phyloP scores from a whole-genome alignment of 148 eudicot species.

The Rhododendron ferrugineum region DNA sequence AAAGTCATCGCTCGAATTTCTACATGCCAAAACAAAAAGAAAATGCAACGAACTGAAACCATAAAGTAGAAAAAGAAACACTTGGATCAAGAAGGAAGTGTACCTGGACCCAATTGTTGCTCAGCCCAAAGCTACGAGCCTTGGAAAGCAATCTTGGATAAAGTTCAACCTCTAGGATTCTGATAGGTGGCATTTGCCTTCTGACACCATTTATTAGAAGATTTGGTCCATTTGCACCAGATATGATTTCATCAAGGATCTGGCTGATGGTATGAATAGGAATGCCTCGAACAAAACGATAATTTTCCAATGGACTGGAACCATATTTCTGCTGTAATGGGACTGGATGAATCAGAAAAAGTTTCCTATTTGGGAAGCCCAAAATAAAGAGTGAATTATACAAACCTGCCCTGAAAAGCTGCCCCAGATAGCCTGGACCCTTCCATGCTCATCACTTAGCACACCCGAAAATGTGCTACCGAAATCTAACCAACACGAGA shows the following conservation, averaged over 20 bases:
- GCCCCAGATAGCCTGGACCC: slow-evolving; percentile 95
- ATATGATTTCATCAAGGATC: slow-evolving; percentile 69
- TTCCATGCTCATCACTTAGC: slow-evolving; percentile 74
- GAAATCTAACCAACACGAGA: slow-evolving; percentile 47
- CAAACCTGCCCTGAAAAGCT: slow-evolving; percentile 92
- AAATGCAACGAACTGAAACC: not conserved
- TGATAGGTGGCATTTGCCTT: slow-evolving; percentile 81
- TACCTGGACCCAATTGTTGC: slow-evolving; percentile 85
- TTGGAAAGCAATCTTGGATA: slow-evolving; percentile 86
- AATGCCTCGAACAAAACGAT: slow-evolving; percentile 89
- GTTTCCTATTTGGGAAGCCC: not conserved
- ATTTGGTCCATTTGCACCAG: slow-evolving; percentile 65
- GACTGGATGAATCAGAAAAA: slow-evolving; percentile 17
- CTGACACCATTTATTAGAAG: slow-evolving; percentile 79
- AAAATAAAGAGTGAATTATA: slow-evolving; percentile 1
- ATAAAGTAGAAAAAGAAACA: slow-evolving; percentile 14
- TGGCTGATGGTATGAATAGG: slow-evolving; percentile 77
- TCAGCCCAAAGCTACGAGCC: slow-evolving; percentile 88
- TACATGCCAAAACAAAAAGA: not conserved
- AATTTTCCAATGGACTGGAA: slow-evolving; percentile 9
- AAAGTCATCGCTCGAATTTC: not conserved
- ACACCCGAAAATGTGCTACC: slow-evolving; percentile 94
- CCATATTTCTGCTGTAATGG: slow-evolving; percentile 46
- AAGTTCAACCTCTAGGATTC: slow-evolving; percentile 88
- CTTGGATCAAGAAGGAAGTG: not conserved